Conservation (phyloP, 495 filamentous ascomycete genomes). For the Achaetomiella virescens region DNA sequence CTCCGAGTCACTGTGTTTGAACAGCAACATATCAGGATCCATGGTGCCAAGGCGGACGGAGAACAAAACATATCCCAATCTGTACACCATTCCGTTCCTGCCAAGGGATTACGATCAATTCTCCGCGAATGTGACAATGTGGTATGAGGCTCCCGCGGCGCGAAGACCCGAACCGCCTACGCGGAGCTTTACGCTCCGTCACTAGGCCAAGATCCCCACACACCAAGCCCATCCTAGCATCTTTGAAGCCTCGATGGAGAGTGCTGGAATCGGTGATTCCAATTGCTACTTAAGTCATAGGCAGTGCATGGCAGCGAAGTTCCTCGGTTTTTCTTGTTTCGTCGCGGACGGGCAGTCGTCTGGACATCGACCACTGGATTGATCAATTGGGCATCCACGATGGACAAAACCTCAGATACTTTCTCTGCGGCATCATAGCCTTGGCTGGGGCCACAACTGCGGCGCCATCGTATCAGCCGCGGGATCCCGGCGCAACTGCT, state of each 20-base stretch:
- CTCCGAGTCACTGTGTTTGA: too few relatives aligned
- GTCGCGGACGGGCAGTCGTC: background rate
- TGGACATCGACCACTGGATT: background rate
- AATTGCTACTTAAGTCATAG: background rate
- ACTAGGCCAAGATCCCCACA: background rate
- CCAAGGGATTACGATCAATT: background rate
- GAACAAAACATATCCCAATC: background rate
- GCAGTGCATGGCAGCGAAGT: too few relatives aligned
- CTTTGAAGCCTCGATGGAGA: background rate
- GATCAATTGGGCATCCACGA: background rate
- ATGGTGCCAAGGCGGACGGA: background rate
- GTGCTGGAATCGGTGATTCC: background rate
- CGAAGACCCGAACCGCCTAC: background rate
- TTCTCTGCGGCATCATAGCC: slow-evolving; percentile 5
- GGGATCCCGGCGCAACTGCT: background rate
- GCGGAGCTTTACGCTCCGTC: slow-evolving; percentile 5
- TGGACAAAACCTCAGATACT: slow-evolving; percentile 1
- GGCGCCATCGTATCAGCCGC: background rate
- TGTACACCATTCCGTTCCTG: background rate
- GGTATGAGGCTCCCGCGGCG: background rate
- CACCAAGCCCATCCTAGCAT: background rate
- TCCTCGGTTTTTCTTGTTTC: background rate
- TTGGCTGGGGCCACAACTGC: background rate
- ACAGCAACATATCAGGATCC: too few relatives aligned
- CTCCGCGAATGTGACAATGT: background rate